These are phyloP conservation scores for Gracilariopsis chorda DNA, from an alignment of 23 red algal genomes.

Conservation along the genomic window DNA sequence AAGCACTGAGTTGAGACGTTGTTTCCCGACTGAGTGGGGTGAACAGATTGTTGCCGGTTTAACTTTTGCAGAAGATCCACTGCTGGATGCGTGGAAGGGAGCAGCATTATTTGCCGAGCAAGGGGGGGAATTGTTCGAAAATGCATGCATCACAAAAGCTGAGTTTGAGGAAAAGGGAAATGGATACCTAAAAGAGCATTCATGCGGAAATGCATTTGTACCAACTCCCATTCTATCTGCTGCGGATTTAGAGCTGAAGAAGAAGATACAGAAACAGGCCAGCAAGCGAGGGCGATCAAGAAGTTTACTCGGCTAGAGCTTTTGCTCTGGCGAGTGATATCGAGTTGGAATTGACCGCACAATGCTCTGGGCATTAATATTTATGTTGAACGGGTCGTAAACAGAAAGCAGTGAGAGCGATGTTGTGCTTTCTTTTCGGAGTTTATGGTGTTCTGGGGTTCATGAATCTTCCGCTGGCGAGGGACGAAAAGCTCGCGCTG, in stretches of 20 bases:
- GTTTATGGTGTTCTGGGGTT: too few relatives aligned
- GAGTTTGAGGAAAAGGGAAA: constrained; percentile 81
- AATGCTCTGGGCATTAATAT: too few relatives aligned
- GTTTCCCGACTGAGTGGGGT: constrained; percentile 62
- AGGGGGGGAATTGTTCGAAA: constrained; percentile 37
- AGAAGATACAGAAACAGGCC: constrained; percentile 69
- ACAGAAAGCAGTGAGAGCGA: too few relatives aligned
- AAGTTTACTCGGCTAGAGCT: not conserved
- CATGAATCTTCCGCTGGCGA: too few relatives aligned
- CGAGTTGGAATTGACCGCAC: too few relatives aligned
- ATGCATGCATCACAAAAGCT: constrained; percentile 45
- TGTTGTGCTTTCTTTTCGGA: too few relatives aligned
- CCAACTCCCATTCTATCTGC: constrained; percentile 39
- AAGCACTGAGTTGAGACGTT: constrained; percentile 25
- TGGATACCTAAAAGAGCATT: constrained; percentile 79
- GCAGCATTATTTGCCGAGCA: constrained; percentile 60
- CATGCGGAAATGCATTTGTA: constrained; percentile 46
- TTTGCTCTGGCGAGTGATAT: too few relatives aligned
- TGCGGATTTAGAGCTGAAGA: constrained; percentile 59
- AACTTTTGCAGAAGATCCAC: constrained; percentile 40
- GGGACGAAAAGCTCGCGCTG: too few relatives aligned
- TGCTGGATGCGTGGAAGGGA: constrained; percentile 76
- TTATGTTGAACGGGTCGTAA: too few relatives aligned
- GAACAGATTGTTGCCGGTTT: constrained; percentile 36
- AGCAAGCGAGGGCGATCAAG: constrained; percentile 45